Percentiles rank a stretch among this genome's conserved stretches.
Conservation (phyloP, 257 asterid genomes). For the Scutellaria barbata region DNA sequence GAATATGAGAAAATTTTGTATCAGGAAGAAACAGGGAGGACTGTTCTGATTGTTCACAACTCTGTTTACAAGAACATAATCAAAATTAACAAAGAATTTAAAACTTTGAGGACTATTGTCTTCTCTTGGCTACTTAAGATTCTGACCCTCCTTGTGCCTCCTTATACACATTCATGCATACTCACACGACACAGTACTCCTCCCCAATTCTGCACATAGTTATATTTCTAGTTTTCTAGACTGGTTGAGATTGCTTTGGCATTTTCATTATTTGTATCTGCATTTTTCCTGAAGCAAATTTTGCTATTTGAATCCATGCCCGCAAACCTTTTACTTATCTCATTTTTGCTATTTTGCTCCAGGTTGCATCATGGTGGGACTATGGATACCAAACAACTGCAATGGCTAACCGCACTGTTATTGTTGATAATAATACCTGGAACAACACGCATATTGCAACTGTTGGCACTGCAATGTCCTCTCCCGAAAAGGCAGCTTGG, state of each 20-base stretch:
- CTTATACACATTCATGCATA: background rate
- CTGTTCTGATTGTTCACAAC: background rate
- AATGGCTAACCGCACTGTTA: slow-evolving; percentile 99
- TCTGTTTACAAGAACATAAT: slow-evolving; percentile 6
- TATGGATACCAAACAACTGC: slow-evolving; percentile 99
- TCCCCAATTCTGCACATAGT: background rate
- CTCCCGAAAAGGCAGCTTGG: slow-evolving; percentile 99
- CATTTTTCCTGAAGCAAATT: background rate
- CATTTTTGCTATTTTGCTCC: slow-evolving; percentile 12
- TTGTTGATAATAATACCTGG: slow-evolving; percentile 99
- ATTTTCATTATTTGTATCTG: background rate
- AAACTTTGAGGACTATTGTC: background rate
- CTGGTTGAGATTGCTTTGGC: slow-evolving; percentile 20
- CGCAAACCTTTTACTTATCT: too few relatives aligned
- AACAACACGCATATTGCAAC: slow-evolving; percentile 98
- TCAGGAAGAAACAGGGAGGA: background rate
- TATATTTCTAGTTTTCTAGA: background rate
- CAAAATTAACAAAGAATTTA: too few relatives aligned
- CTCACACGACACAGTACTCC: background rate
- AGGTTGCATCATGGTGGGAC: slow-evolving; percentile 99
- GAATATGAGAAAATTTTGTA: background rate
- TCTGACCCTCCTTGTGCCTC: slow-evolving; percentile 24
- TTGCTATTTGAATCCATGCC: background rate
- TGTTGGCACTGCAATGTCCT: slow-evolving; percentile 99
- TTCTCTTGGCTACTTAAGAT: slow-evolving; percentile 21